Evolutionary conservation across 2,329 filamentous ascomycete genomes (phyloP).

Genomic region (Drechslera avenae): DNA sequence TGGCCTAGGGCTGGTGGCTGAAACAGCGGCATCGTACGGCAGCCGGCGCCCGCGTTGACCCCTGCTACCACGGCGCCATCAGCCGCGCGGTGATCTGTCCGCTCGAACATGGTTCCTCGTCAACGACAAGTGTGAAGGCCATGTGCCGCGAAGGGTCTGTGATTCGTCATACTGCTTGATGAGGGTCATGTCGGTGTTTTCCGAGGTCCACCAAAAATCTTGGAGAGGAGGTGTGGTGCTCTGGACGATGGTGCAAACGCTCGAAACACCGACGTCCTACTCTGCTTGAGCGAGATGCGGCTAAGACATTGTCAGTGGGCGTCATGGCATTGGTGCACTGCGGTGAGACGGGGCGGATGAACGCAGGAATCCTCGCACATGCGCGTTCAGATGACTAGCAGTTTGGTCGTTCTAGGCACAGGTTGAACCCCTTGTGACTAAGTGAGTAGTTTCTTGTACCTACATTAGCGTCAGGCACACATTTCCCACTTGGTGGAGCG

Average conservation of each 20-base stretch:
- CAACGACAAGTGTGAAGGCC: constrained; percentile 15
- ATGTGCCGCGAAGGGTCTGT: constrained; percentile 9
- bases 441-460: constrained; percentile 17
- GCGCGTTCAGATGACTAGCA: constrained; percentile 2
- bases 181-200: constrained; percentile 11
- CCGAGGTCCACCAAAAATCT: constrained; percentile 7
- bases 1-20: constrained; percentile 17
- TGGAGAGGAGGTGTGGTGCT: background rate
- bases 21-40: constrained; percentile 24
- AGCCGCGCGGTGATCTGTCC: constrained; percentile 18
- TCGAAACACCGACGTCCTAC: background rate
- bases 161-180: constrained; percentile 16
- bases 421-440: constrained; percentile 7
- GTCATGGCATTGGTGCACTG: constrained; percentile 4
- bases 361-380: background rate
- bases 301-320: constrained; percentile 2
- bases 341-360: background rate
- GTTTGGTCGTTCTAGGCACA: constrained; percentile 3
- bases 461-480: constrained; percentile 26
- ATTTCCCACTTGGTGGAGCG: constrained; percentile 14
- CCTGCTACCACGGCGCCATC: constrained; percentile 8
- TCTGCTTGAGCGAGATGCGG: background rate
- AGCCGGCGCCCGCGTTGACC: constrained; percentile 11
- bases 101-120: constrained; percentile 5
- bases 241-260: background rate